phyloP scores from a whole-genome alignment of 805 yeast species.

The Wickerhamomyces sydowiorum region DNA sequence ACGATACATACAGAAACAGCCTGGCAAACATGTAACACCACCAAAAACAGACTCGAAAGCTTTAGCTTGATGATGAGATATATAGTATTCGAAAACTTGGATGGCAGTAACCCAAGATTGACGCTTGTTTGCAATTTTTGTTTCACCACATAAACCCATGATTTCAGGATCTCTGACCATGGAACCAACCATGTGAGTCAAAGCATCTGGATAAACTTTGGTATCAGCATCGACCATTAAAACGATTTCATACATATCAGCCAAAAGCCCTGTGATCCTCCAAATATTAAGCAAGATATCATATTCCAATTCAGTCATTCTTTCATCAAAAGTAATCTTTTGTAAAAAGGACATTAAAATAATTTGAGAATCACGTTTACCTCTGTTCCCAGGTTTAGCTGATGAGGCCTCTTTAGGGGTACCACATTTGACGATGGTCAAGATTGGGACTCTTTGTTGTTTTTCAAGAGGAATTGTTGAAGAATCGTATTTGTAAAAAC shows the following conservation, averaged over 20 bases:
- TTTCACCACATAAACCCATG: conserved; percentile 95
- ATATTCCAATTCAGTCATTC: conserved; percentile 88
- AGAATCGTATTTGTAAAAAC: conserved; percentile 84
- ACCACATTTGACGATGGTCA: conserved; percentile 82
- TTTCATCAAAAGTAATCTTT: conserved; percentile 81
- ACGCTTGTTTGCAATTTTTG: conserved; percentile 79
- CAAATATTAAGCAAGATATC: conserved; percentile 71
- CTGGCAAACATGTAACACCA: conserved; percentile 92
- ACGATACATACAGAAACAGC: conserved; percentile 90
- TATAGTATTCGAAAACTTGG: conserved; percentile 90
- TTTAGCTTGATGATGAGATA: conserved; percentile 91
- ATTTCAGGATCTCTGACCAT: conserved; percentile 81
- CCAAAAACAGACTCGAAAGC: conserved; percentile 95
- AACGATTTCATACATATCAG: conserved; percentile 74
- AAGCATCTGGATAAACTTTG: conserved; percentile 76
- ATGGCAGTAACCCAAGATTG: conserved; percentile 88
- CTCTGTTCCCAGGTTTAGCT: conserved; percentile 87
- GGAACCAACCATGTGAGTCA: conserved; percentile 86
- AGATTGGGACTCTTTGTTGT: conserved; percentile 80
- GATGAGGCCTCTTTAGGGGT: conserved; percentile 70
- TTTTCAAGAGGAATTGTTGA: conserved; percentile 68
- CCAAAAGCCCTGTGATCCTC: conserved; percentile 80
- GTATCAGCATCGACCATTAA: conserved; percentile 97
- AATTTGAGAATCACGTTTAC: conserved; percentile 92
- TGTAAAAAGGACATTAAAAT: conserved; percentile 88